Percentiles rank a stretch among this genome's conserved stretches.
Conservation (phyloP, 345 rosid genomes). For the Euphorbia pulcherrima region DNA sequence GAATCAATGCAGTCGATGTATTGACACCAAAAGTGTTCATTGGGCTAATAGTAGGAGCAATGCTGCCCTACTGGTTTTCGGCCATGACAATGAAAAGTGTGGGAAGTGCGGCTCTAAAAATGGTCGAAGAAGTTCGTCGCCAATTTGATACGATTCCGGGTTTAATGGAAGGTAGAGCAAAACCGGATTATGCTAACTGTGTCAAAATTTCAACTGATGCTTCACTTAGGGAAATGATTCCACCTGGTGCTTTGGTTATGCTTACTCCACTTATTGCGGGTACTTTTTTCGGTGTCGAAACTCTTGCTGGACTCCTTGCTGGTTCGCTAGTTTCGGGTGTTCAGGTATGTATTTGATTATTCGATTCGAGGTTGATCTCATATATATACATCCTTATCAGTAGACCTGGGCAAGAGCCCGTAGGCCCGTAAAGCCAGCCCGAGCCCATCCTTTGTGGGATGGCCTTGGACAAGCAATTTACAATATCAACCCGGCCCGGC, state of each 20-base stretch:
- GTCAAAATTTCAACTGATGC: constrained; percentile 76
- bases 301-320: constrained; percentile 68
- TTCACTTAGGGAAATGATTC: constrained; percentile 61
- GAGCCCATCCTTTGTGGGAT: no score
- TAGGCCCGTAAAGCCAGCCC: no score
- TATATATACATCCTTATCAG: no score
- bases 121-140: constrained; percentile 73
- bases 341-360: constrained; percentile 30
- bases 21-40: constrained; percentile 68
- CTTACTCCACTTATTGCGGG: constrained; percentile 61
- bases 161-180: constrained; percentile 55
- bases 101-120: constrained; percentile 65
- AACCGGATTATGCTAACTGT: constrained; percentile 65
- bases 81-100: constrained; percentile 81
- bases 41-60: constrained; percentile 60
- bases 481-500: no score
- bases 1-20: constrained; percentile 51
- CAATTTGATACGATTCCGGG: constrained; percentile 75
- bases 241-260: constrained; percentile 67
- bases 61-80: constrained; percentile 78
- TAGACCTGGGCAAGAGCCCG: no score
- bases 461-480: no score
- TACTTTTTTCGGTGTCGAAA: constrained; percentile 61
- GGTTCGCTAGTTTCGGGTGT: constrained; percentile 71
- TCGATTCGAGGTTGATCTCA: neutral